These are phyloP conservation scores for Aspergillus carlsbadensis DNA, from an alignment of 495 filamentous ascomycete species.

Conservation along the genomic window DNA sequence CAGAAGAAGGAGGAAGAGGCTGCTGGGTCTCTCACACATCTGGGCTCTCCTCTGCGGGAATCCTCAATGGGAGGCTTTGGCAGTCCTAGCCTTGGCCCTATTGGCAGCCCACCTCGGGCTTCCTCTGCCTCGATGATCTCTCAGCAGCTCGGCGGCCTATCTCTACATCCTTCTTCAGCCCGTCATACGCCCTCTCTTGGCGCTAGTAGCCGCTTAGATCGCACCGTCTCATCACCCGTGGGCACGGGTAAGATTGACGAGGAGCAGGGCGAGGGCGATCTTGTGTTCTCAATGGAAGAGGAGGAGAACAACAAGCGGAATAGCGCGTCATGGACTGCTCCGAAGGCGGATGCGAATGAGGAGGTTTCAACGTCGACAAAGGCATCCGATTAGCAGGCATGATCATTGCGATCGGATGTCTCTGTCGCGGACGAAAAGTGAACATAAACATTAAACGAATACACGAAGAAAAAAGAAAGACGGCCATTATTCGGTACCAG, in stretches of 20 bases:
- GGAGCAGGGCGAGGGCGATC: slow-evolving; percentile 60
- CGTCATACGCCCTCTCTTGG: slow-evolving; percentile 37
- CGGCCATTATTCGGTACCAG: slow-evolving; percentile 16
- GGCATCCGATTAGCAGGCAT: slow-evolving; percentile 20
- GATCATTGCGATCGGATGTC: neutral
- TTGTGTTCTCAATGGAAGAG: slow-evolving; percentile 83
- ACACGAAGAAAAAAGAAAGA: slow-evolving; percentile 20
- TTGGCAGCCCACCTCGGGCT: slow-evolving; percentile 61
- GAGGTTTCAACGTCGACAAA: slow-evolving; percentile 19
- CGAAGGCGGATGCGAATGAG: slow-evolving; percentile 22
- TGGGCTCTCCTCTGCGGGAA: slow-evolving; percentile 92
- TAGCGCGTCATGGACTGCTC: slow-evolving; percentile 32
- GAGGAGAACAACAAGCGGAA: slow-evolving; percentile 53
- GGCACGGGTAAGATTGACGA: slow-evolving; percentile 71
- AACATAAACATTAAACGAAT: slow-evolving; percentile 25
- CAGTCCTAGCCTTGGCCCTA: slow-evolving; percentile 66
- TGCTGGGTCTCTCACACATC: slow-evolving; percentile 69
- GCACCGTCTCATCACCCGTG: slow-evolving; percentile 45
- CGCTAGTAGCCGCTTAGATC: slow-evolving; percentile 37
- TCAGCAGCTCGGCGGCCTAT: slow-evolving; percentile 59
- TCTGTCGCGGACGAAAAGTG: slow-evolving; percentile 22
- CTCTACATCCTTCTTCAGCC: slow-evolving; percentile 46
- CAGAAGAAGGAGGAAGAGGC: slow-evolving; percentile 69
- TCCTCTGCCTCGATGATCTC: slow-evolving; percentile 67
- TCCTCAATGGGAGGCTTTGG: slow-evolving; percentile 58